Conservation (phyloP, 2,329 filamentous ascomycete genomes). For the Dactylonectria estremocensis region DNA sequence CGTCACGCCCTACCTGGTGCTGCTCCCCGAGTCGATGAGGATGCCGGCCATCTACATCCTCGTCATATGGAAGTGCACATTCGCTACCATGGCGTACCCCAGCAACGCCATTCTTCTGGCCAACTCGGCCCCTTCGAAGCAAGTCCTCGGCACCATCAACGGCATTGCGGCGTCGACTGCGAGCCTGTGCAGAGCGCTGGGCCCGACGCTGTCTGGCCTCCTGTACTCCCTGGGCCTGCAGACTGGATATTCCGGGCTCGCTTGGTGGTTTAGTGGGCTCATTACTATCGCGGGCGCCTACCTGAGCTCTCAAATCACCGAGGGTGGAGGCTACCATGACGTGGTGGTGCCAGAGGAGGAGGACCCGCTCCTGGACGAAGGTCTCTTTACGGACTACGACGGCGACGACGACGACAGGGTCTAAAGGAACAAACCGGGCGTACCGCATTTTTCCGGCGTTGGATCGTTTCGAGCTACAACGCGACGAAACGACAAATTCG, state of each 20-base stretch:
- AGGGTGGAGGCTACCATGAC: constrained; percentile 67
- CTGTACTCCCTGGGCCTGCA: constrained; percentile 86
- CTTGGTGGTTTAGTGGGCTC: constrained; percentile 92
- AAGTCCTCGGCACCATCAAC: constrained; percentile 92
- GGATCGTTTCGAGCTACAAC: constrained; percentile 39
- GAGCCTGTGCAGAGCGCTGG: constrained; percentile 89
- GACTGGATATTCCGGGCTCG: constrained; percentile 86
- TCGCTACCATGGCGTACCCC: constrained; percentile 92
- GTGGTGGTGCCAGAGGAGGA: constrained; percentile 58
- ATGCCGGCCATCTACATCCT: constrained; percentile 83
- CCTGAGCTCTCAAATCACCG: constrained; percentile 82
- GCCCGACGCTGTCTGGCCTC: constrained; percentile 88
- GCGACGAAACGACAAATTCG: constrained; percentile 39
- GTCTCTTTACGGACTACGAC: constrained; percentile 51
- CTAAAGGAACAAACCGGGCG: constrained; percentile 37
- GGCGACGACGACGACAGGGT: constrained; percentile 53
- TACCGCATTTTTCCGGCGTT: constrained; percentile 40
- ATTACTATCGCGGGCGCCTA: constrained; percentile 83
- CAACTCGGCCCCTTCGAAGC: constrained; percentile 87
- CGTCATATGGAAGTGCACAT: constrained; percentile 93
- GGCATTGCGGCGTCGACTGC: constrained; percentile 93
- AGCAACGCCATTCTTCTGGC: constrained; percentile 90
- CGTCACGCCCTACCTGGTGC: constrained; percentile 87
- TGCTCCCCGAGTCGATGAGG: constrained; percentile 81
- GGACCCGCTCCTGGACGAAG: constrained; percentile 53